Percentiles rank a stretch among this genome's conserved stretches.
Conservation (phyloP, 352 stramenopile genomes). For the Blastocystis sp. region DNA sequence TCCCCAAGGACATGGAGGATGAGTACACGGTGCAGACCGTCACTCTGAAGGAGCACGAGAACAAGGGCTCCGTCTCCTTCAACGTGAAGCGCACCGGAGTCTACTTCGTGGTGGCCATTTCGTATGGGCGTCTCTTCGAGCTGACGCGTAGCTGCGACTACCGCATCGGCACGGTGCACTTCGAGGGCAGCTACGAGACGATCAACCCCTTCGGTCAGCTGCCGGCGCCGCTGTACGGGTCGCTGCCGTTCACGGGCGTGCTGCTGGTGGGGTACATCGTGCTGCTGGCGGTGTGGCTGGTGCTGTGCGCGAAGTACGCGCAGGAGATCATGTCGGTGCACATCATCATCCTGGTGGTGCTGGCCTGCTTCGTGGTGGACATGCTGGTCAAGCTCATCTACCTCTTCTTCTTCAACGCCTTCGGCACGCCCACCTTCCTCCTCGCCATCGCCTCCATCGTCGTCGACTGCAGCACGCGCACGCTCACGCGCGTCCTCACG, state of each 20-base stretch:
- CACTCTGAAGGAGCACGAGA: conserved; percentile 27
- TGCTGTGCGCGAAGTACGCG: conserved; percentile 16
- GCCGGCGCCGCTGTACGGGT: conserved; percentile 16
- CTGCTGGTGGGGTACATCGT: conserved; percentile 1
- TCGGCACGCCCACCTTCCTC: conserved; percentile 4
- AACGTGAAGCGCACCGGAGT: conserved; percentile 14
- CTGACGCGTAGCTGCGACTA: conserved; percentile 28
- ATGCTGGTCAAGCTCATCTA: background rate
- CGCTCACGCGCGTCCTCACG: conserved; percentile 29
- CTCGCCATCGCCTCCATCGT: conserved; percentile 20
- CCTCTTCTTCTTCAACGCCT: conserved; percentile 12
- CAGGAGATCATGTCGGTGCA: conserved; percentile 48
- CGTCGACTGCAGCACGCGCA: conserved; percentile 28
- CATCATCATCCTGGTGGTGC: conserved; percentile 26
- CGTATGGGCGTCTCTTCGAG: background rate
- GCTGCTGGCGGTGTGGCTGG: conserved; percentile 2
- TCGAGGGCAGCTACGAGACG: conserved; percentile 11
- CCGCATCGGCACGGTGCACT: conserved; percentile 9
- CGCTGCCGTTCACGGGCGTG: conserved; percentile 12
- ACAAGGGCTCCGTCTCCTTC: conserved; percentile 1
- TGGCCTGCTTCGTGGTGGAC: conserved; percentile 33
- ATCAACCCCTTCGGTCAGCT: conserved; percentile 44
- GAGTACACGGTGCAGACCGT: background rate
- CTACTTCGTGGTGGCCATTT: conserved; percentile 9
- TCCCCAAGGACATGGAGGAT: background rate